Evolutionary conservation across 2,329 filamentous ascomycete genomes (phyloP).

Genomic region (Penicillium glabrum): DNA sequence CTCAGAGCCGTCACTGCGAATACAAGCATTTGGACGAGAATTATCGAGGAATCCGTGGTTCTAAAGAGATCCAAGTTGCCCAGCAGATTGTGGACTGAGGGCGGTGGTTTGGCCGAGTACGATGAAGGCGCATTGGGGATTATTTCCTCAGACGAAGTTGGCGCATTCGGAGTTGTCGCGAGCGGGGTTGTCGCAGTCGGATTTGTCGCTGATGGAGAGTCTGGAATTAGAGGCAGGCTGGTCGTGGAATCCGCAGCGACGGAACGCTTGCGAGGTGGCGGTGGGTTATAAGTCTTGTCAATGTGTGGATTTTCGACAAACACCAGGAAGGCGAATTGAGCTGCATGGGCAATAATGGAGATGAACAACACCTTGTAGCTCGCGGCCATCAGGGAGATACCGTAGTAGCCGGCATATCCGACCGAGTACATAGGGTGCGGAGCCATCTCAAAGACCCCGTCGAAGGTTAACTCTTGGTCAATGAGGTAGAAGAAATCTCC

Average conservation of each 20-base stretch:
- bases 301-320: constrained; percentile 97
- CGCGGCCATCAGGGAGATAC: constrained; percentile 95
- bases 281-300: constrained; percentile 94
- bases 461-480: constrained; percentile 95
- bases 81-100: constrained; percentile 77
- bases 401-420: constrained; percentile 96
- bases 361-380: constrained; percentile 98
- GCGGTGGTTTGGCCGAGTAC: constrained; percentile 55
- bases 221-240: constrained; percentile 29
- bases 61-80: constrained; percentile 86
- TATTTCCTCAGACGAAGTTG: constrained; percentile 35
- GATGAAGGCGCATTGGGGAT: constrained; percentile 38
- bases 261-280: constrained; percentile 64
- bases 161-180: constrained; percentile 20
- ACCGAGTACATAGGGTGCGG: constrained; percentile 99
- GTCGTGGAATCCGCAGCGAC: constrained; percentile 31
- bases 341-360: constrained; percentile 89
- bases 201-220: constrained; percentile 21
- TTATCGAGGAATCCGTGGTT: constrained; percentile 76
- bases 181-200: background rate
- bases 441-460: constrained; percentile 98
- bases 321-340: constrained; percentile 89
- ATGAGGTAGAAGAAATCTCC: constrained; percentile 99
- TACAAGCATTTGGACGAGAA: constrained; percentile 75
- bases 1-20: constrained; percentile 71